phyloP scores from a whole-genome alignment of 257 asterid species.

The Solanum commersonii region DNA sequence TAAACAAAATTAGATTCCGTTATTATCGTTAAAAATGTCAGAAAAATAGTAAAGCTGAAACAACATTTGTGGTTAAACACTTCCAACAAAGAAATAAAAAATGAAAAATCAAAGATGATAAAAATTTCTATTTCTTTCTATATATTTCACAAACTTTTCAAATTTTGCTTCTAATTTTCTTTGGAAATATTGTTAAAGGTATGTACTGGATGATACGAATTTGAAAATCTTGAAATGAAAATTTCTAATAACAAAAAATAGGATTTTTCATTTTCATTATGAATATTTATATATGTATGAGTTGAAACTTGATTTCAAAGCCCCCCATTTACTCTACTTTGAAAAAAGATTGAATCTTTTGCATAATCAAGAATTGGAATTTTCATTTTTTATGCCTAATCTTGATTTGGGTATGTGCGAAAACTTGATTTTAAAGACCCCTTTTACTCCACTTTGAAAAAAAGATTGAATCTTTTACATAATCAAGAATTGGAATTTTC shows the following conservation, averaged over 20 bases:
- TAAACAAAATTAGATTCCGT: neutral
- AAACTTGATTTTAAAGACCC: neutral
- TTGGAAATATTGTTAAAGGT: neutral
- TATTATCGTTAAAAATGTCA: constrained; percentile 8
- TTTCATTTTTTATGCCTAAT: neutral
- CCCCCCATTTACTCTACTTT: neutral
- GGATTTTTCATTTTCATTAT: neutral
- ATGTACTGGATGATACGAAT: neutral
- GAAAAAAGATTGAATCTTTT: neutral
- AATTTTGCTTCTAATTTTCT: neutral
- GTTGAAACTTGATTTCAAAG: neutral
- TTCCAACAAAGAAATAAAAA: neutral
- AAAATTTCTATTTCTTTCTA: neutral
- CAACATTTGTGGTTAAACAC: neutral
- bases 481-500: neutral
- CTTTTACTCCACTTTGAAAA: neutral
- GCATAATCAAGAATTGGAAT: neutral
- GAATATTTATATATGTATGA: neutral
- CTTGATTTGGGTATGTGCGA: neutral
- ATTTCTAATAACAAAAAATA: neutral
- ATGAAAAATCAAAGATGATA: neutral
- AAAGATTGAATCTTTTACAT: neutral
- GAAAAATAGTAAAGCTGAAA: neutral
- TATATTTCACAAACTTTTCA: neutral
- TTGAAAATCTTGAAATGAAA: neutral